phyloP scores from a whole-genome alignment of 129 eudicot species.

The Apium graveolens region DNA sequence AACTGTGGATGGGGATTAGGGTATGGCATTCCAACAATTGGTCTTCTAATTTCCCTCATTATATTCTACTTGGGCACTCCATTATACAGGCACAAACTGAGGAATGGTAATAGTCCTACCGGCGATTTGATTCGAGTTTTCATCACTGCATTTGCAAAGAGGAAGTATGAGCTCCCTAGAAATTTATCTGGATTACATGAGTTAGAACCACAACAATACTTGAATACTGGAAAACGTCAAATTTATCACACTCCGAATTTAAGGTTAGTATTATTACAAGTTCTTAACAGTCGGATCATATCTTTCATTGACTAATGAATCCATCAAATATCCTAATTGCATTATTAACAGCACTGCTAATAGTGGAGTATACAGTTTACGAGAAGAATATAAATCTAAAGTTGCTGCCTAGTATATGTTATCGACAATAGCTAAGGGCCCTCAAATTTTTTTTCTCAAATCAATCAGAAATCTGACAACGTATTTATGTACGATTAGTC shows the following conservation, averaged over 20 bases:
- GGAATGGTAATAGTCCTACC: slow-evolving; percentile 44
- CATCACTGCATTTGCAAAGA: slow-evolving; percentile 40
- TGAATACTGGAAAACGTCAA: slow-evolving; percentile 42
- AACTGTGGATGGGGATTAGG: slow-evolving; percentile 91
- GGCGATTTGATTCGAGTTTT: slow-evolving; percentile 42
- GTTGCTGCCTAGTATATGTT: neutral
- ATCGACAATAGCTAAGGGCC: neutral
- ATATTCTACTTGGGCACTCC: slow-evolving; percentile 82
- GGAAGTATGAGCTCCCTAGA: slow-evolving; percentile 39
- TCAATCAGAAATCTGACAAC: no score
- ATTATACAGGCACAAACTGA: slow-evolving; percentile 66
- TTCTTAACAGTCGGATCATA: neutral
- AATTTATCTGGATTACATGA: slow-evolving; percentile 52
- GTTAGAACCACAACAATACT: slow-evolving; percentile 42
- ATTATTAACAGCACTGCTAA: neutral
- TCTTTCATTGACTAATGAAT: neutral
- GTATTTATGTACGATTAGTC: neutral
- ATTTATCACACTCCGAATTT: slow-evolving; percentile 50
- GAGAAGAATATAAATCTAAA: neutral
- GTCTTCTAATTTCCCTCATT: slow-evolving; percentile 53
- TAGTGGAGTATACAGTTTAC: neutral
- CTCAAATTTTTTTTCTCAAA: neutral
- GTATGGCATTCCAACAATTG: slow-evolving; percentile 78
- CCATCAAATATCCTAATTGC: neutral
- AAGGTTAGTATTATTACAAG: slow-evolving; percentile 35